Conservation (phyloP, 2,329 filamentous ascomycete species). For the Colletotrichum lindemuthianum region DNA sequence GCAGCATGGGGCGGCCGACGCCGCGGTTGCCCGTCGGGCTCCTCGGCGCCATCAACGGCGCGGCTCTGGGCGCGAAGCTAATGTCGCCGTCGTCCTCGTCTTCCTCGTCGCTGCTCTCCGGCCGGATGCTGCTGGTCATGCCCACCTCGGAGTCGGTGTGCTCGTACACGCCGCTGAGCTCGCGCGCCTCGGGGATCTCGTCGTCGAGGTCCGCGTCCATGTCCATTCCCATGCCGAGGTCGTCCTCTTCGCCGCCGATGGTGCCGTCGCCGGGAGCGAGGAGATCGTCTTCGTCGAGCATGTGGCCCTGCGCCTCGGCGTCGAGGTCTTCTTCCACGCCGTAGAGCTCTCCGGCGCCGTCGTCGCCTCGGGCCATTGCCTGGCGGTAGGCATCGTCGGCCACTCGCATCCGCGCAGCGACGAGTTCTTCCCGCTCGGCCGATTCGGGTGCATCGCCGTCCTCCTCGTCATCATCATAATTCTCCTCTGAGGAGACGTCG, state of each 20-base stretch:
- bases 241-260: constrained; percentile 40
- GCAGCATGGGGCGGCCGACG: constrained; percentile 26
- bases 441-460: constrained; percentile 43
- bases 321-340: constrained; percentile 64
- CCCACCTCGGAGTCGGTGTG: constrained; percentile 81
- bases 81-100: constrained; percentile 43
- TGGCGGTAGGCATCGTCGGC: constrained; percentile 71
- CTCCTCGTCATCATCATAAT: constrained; percentile 53
- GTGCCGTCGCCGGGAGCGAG: constrained; percentile 18
- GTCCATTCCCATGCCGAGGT: constrained; percentile 55
- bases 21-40: constrained; percentile 50
- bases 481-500: constrained; percentile 39
- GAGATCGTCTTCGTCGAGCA: constrained; percentile 73
- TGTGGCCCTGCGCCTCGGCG: constrained; percentile 65
- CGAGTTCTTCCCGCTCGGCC: constrained; percentile 58
- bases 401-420: constrained; percentile 60
- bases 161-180: constrained; percentile 70
- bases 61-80: constrained; percentile 52
- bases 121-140: constrained; percentile 51
- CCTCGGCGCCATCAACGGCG: constrained; percentile 45
- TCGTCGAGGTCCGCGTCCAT: constrained; percentile 78
- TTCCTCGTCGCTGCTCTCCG: constrained; percentile 35
- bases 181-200: constrained; percentile 73
- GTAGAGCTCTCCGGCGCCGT: constrained; percentile 60
- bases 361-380: constrained; percentile 62